Base-by-base conservation (phyloP, 2,329 filamentous ascomycete species). In the Penicillium hordei region DNA sequence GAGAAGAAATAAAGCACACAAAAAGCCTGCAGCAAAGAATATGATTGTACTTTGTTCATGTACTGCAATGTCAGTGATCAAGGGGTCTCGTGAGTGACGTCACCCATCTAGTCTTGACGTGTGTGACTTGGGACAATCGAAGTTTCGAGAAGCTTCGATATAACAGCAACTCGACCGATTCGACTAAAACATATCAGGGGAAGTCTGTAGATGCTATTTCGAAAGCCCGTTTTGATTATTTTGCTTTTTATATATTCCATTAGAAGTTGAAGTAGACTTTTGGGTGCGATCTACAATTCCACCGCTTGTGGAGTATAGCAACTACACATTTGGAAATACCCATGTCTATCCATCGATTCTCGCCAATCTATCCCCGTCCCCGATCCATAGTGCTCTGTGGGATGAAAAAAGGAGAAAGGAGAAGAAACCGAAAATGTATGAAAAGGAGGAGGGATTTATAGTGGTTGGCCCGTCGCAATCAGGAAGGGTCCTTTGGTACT, bases 141-240 rank as follows among this genome's bases (percentile, higher is more conserved):
- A 75, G 60, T 54, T 76, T 76, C 73, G 60, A 65, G 74, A 75
- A 75, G 59, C 46, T 75, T 75, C 73, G 42, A 64, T 44, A 12
- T 33, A 48, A 38, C 38, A 13, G 15, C 19, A 43, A 53, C 29
- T 6, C 39, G 29, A 33, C 31, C 21, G 13, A 43, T 34, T 15
- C 7, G 12, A 19, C 12, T 23, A 9, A 15, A 36, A 15, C 5
- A 13, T 7, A 13, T 10, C 40, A 17, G 38, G 12, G 25, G 15
- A 45, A 33, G 1, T 39, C 52, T 33, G 19, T 17, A 48, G 21
- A 17, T n/a, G 13, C 4, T 31, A 13, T 49, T 52, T 33, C n/a
- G 17, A 9, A 34, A 25, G 6, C 5, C 27, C 19, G 13, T 27
- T 49, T 38, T n/a, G 23, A n/a, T 29, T 4, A 23, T 12, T 34